These are phyloP conservation scores for Acacia confusa DNA, from an alignment of 306 rosid species.

Conservation along the genomic window DNA sequence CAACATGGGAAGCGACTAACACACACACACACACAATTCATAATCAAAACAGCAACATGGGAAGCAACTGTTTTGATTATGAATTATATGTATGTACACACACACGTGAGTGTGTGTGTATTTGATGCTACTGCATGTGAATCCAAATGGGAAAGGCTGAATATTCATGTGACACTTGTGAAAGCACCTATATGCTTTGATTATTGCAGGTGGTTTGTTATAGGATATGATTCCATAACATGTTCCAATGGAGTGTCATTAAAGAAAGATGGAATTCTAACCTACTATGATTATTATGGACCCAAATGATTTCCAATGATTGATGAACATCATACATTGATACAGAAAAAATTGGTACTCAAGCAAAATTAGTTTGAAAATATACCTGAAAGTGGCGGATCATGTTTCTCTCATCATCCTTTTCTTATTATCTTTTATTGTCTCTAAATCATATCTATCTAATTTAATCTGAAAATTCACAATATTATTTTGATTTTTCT, in stretches of 20 bases:
- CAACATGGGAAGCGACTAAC: neutral
- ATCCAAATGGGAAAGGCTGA: neutral
- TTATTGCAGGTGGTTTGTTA: neutral
- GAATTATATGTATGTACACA: too few relatives aligned
- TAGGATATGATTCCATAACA: neutral
- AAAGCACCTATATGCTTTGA: neutral
- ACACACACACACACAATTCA: too few relatives aligned
- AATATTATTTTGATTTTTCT: too few relatives aligned
- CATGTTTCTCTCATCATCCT: too few relatives aligned
- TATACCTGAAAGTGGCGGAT: neutral
- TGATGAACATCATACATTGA: neutral
- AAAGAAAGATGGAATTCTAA: neutral
- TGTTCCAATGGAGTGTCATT: neutral
- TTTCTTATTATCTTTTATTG: too few relatives aligned
- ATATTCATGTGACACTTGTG: neutral
- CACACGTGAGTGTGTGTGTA: neutral
- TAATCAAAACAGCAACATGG: neutral
- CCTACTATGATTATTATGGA: neutral
- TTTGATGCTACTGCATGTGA: neutral
- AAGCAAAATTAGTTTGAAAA: neutral
- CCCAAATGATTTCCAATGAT: neutral
- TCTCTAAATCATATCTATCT: too few relatives aligned
- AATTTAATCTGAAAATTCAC: too few relatives aligned
- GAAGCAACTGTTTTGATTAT: too few relatives aligned
- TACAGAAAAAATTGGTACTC: neutral